A percentile compares a stretch with the other conserved stretches of the same genome.
These are phyloP conservation scores for Angophora floribunda DNA, from an alignment of 345 rosid species.

Conservation along the genomic window DNA sequence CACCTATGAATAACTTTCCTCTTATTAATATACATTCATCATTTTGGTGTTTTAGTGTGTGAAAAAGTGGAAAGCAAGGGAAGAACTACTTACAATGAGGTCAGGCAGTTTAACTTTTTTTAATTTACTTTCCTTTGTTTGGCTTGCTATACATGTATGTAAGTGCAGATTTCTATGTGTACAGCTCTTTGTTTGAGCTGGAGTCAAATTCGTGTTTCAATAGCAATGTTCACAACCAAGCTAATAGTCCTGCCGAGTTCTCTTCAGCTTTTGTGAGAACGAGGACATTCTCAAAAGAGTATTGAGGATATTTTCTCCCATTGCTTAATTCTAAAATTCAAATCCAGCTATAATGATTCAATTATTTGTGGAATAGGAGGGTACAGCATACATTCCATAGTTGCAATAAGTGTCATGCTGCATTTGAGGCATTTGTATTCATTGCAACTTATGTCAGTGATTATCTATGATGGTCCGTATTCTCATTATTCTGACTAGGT, in stretches of 20 bases:
- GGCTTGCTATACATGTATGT: background rate
- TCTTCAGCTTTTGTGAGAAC: background rate
- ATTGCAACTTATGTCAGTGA: background rate
- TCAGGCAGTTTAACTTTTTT: constrained; percentile 24
- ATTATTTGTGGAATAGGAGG: background rate
- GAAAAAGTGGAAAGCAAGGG: constrained; percentile 99
- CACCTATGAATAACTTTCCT: background rate
- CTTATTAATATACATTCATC: background rate
- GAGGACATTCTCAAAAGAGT: background rate
- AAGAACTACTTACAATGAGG: constrained; percentile 98
- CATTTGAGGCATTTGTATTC: background rate
- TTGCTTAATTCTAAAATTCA: background rate
- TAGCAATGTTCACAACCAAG: background rate
- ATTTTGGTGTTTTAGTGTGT: constrained; percentile 47
- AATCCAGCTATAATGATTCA: background rate
- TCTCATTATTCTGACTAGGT: background rate
- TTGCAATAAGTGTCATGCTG: background rate
- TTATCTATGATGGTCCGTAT: background rate
- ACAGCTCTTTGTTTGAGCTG: background rate
- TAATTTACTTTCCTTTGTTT: background rate
- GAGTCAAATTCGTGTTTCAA: background rate
- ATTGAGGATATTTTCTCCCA: background rate
- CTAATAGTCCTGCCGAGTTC: background rate
- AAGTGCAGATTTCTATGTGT: background rate
- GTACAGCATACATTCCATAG: background rate